A percentile compares a stretch with the other conserved stretches of the same genome.
These are phyloP conservation scores for Pythium inflatum DNA, from an alignment of 352 stramenopile species.

Conservation along the genomic window DNA sequence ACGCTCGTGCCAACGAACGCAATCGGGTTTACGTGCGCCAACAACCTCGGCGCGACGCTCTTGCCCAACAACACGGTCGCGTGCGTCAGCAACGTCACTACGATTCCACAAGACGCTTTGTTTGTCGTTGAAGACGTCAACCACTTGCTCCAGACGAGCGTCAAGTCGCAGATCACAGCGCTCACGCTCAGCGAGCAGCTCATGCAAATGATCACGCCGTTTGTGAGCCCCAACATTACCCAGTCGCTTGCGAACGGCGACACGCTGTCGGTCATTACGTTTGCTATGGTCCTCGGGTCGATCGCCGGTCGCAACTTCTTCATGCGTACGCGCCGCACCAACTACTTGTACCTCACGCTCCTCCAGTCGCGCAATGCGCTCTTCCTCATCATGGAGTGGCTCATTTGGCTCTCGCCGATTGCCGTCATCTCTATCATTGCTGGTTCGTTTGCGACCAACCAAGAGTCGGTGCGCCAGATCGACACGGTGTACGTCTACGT, in stretches of 20 bases:
- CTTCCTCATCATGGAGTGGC: constrained; percentile 71
- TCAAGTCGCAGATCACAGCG: constrained; percentile 46
- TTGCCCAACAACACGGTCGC: constrained; percentile 15
- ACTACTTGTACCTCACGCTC: constrained; percentile 71
- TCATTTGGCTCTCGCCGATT: constrained; percentile 70
- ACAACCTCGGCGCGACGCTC: constrained; percentile 41
- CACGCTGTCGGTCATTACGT: constrained; percentile 67
- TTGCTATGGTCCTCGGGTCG: constrained; percentile 68
- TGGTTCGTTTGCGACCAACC: constrained; percentile 62
- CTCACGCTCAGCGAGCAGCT: constrained; percentile 72
- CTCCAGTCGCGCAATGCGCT: constrained; percentile 78
- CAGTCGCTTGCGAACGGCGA: constrained; percentile 48
- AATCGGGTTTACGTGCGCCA: constrained; percentile 56
- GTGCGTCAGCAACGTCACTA: constrained; percentile 7
- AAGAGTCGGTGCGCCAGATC: constrained; percentile 38
- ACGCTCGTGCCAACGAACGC: constrained; percentile 31
- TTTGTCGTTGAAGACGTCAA: constrained; percentile 60
- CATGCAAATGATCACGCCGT: constrained; percentile 53
- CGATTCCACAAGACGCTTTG: constrained; percentile 14
- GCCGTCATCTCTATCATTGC: constrained; percentile 75
- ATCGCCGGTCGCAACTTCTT: constrained; percentile 67
- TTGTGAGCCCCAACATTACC: constrained; percentile 76
- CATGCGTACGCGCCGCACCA: constrained; percentile 55
- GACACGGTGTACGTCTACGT: constrained; percentile 63
- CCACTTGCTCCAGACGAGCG: constrained; percentile 45